phyloP scores from a whole-genome alignment of 805 yeast species.

The Kurtzmaniella fragi region DNA sequence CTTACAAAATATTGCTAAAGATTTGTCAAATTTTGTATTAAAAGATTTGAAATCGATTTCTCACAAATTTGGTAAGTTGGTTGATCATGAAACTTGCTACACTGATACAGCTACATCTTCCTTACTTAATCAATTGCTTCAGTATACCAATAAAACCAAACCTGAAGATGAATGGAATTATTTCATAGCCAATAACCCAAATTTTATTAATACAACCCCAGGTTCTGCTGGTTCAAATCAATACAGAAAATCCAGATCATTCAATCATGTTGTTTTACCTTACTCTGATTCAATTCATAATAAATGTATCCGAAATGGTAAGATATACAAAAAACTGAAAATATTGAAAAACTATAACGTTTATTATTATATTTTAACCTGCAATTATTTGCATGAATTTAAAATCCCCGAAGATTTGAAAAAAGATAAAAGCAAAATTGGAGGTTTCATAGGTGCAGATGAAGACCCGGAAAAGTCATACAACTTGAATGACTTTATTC shows the following conservation, averaged over 20 bases:
- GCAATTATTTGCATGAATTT: slow-evolving; percentile 41
- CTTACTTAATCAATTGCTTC: slow-evolving; percentile 1
- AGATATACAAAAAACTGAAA: slow-evolving; percentile 36
- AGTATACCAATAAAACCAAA: slow-evolving; percentile 1
- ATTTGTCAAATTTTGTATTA: slow-evolving; percentile 30
- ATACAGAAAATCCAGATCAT: slow-evolving; percentile 41
- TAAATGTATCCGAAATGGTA: slow-evolving; percentile 36
- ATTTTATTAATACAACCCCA: slow-evolving; percentile 56
- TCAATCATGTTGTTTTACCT: slow-evolving; percentile 32
- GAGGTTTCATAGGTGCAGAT: slow-evolving; percentile 36
- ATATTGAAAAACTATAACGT: slow-evolving; percentile 35
- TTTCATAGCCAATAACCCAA: slow-evolving; percentile 35
- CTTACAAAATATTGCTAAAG: slow-evolving; percentile 36
- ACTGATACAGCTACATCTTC: slow-evolving; percentile 15
- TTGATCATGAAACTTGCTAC: slow-evolving; percentile 15
- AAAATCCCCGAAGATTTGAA: slow-evolving; percentile 21
- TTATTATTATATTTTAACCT: slow-evolving; percentile 34
- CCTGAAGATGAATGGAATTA: slow-evolving; percentile 33
- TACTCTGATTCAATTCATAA: slow-evolving; percentile 34
- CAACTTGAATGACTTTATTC: slow-evolving; percentile 33
- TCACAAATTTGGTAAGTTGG: slow-evolving; percentile 29
- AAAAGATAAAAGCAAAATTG: slow-evolving; percentile 27
- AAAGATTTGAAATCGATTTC: slow-evolving; percentile 30
- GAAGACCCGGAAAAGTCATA: slow-evolving; percentile 37
- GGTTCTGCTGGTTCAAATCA: slow-evolving; percentile 36